phyloP scores from a whole-genome alignment of 257 asterid genomes.

The Petrea volubilis region DNA sequence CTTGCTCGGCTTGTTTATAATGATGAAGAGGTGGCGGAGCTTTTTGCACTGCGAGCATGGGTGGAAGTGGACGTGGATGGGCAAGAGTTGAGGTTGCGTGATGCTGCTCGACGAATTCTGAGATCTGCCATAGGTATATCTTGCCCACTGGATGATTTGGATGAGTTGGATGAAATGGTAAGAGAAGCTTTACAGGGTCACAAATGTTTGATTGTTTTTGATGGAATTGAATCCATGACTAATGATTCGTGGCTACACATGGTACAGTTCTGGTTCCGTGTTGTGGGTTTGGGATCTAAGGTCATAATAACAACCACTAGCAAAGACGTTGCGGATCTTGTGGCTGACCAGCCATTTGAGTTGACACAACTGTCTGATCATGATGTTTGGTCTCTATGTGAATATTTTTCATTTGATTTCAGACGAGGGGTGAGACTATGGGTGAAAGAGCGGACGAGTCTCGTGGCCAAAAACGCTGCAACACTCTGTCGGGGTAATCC shows the following conservation, averaged over 20 bases:
- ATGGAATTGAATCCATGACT: constrained; percentile 1
- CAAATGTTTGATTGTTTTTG: constrained; percentile 18
- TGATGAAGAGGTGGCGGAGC: neutral
- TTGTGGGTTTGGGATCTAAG: constrained; percentile 19
- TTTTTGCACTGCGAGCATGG: constrained; percentile 18
- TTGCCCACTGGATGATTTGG: constrained; percentile 7
- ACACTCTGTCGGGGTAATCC: constrained; percentile 1
- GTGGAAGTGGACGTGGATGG: constrained; percentile 17
- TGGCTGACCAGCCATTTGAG: neutral
- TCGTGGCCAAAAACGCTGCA: neutral
- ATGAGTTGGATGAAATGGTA: constrained; percentile 26
- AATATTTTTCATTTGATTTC: neutral
- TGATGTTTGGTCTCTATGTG: neutral
- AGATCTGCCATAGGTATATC: constrained; percentile 12
- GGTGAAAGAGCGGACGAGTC: no score
- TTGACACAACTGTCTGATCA: neutral
- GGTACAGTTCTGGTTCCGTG: neutral
- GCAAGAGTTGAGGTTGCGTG: constrained; percentile 1
- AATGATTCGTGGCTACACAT: neutral
- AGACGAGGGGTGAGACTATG: neutral
- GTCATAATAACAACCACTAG: constrained; percentile 13
- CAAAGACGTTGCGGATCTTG: neutral
- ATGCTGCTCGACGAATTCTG: neutral
- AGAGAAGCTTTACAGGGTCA: neutral
- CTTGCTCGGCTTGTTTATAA: constrained; percentile 17